Conservation (phyloP, 768 basidiomycete species). For the Boletales sp. region DNA sequence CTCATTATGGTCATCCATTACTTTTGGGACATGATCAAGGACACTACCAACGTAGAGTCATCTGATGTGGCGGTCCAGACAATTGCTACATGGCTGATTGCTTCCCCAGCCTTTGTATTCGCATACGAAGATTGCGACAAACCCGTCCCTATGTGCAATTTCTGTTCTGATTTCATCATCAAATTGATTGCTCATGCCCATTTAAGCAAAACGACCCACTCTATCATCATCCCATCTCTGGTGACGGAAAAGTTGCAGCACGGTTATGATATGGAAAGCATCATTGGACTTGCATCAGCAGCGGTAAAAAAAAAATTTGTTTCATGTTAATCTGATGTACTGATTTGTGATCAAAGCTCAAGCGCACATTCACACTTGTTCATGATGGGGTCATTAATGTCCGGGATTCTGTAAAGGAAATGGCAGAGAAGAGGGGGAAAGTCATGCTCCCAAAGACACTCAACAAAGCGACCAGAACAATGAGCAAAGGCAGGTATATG, state of each 20-base stretch:
- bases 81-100: background rate
- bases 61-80: background rate
- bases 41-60: background rate
- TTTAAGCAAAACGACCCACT: background rate
- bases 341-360: constrained; percentile 1
- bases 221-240: background rate
- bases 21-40: background rate
- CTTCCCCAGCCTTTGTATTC: background rate
- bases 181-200: background rate
- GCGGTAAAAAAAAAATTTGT: too few relatives aligned
- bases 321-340: background rate
- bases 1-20: background rate
- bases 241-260: background rate
- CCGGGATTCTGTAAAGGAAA: constrained; percentile 1
- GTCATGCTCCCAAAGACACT: background rate
- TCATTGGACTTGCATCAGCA: background rate
- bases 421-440: constrained; percentile 6
- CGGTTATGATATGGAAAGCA: background rate
- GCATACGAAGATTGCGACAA: constrained; percentile 1
- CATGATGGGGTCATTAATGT: background rate
- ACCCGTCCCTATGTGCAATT: background rate
- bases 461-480: constrained; percentile 1
- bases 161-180: background rate
- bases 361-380: background rate
- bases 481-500: constrained; percentile 2